Percentiles rank a stretch among this genome's conserved stretches.
Evolutionary conservation across 371 early-diverging fungal genomes (phyloP).

Genomic region (Choanephora cucurbitarum): DNA sequence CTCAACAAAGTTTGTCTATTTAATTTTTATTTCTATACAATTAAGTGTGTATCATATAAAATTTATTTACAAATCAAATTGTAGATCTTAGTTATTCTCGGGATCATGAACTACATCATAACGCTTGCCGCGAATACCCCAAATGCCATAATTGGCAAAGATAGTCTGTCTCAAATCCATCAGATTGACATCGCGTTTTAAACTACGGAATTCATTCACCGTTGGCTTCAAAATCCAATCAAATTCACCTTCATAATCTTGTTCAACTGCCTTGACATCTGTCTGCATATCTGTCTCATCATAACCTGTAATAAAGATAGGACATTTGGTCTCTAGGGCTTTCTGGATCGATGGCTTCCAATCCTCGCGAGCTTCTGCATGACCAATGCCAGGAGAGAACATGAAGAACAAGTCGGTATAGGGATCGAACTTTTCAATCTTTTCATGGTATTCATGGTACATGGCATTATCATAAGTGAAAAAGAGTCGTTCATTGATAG

Average conservation of each 20-base stretch:
- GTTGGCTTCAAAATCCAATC: constrained; percentile 80
- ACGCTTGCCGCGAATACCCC: constrained; percentile 82
- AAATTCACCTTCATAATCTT: constrained; percentile 63
- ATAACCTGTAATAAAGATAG: constrained; percentile 80
- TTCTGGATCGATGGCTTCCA: constrained; percentile 77
- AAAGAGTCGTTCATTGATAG: constrained; percentile 48
- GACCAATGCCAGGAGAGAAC: constrained; percentile 82
- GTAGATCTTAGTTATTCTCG: constrained; percentile 29
- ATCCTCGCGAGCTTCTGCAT: constrained; percentile 59
- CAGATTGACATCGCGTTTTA: constrained; percentile 78
- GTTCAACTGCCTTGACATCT: constrained; percentile 63
- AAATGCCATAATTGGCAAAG: constrained; percentile 82
- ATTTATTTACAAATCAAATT: constrained; percentile 2
- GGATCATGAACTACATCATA: constrained; percentile 71
- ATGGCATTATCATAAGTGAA: constrained; percentile 52
- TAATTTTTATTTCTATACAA: too few relatives aligned
- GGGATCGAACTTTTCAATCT: constrained; percentile 69
- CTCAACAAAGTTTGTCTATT: too few relatives aligned
- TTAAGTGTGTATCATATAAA: too few relatives aligned
- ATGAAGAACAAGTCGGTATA: constrained; percentile 82
- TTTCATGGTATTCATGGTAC: constrained; percentile 55
- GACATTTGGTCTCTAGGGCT: constrained; percentile 78
- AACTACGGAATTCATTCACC: constrained; percentile 69
- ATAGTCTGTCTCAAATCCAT: constrained; percentile 74
- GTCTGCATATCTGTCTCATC: constrained; percentile 68